Base-by-base conservation (phyloP, 495 filamentous ascomycete species). In the Sordaria brevicollis region DNA sequence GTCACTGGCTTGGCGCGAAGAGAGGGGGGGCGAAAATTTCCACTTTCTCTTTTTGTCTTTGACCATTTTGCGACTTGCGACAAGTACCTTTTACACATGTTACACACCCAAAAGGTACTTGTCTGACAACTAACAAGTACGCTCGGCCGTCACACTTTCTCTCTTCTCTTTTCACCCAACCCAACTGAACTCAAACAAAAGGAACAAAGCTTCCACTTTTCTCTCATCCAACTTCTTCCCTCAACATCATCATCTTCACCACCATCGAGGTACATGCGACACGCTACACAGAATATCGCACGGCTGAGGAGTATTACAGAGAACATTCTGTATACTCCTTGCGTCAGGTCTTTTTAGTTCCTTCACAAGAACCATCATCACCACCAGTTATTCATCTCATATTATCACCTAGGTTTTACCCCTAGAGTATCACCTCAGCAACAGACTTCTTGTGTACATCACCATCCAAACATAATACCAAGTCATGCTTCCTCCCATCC, bases 401-500 rank as follows among this genome's bases (percentile, higher is more conserved):
- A 69, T 67, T 13, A 10, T 37, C 36, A 37, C 13, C n/a, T n/a
- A n/a, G n/a, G n/a, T n/a, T n/a, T n/a, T n/a, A n/a, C n/a, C 36
- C 3, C 6, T 43, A 19, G 5, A 39, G 17, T 17, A 49, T 68
- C 66, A 65, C 21, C 36, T 35, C 34, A 29, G 49, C 49, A 57
- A 29, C 49, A 15, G 21, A 57, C 11, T 57, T 2, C 5, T 57
- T 57, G 21, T 15, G 6, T 8, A 57, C 11, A 31, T 57, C 49
- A 57, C 11, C 49, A 57, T 2, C 21, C 9, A 29, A 57, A 29
- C 21, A 57, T 1, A 49, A 2, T n/a, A n/a, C n/a, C 3, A 69
- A 65, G 75, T 71, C 74, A 99, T 99, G 95, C 85, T 93, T 76
- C 91, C 93, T 70, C 89, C 92, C 37, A 84, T 99, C 66, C 95